Percentiles rank a stretch among this genome's conserved stretches.
These are phyloP conservation scores for Pseudogymnoascus sp. DNA, from an alignment of 2,329 filamentous ascomycete species.

Conservation along the genomic window DNA sequence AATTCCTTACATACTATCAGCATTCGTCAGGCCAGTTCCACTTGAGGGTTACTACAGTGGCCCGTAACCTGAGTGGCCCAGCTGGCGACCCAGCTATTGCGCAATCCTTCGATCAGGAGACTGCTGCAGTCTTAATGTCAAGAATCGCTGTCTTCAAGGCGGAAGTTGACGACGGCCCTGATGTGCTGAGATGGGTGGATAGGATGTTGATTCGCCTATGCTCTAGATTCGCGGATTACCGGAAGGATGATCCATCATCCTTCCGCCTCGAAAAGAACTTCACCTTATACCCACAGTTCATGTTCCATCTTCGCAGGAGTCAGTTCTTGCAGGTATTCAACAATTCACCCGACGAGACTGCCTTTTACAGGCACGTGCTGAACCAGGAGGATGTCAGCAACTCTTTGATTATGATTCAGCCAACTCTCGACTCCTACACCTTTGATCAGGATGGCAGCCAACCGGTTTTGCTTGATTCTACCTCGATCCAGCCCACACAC, in stretches of 20 bases:
- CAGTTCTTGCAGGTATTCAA: slow-evolving; percentile 99
- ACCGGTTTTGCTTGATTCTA: slow-evolving; percentile 91
- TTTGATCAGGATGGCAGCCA: slow-evolving; percentile 90
- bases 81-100: slow-evolving; percentile 91
- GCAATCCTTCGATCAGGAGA: slow-evolving; percentile 97
- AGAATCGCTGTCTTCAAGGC: slow-evolving; percentile 98
- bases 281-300: slow-evolving; percentile 96
- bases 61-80: slow-evolving; percentile 83
- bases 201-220: slow-evolving; percentile 96
- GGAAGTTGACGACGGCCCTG: slow-evolving; percentile 96
- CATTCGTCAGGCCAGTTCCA: slow-evolving; percentile 96
- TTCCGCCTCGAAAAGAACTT: slow-evolving; percentile 99
- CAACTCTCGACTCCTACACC: slow-evolving; percentile 92
- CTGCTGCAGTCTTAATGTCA: slow-evolving; percentile 96
- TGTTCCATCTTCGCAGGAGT: slow-evolving; percentile 96
- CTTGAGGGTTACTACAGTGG: slow-evolving; percentile 88
- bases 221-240: slow-evolving; percentile 93
- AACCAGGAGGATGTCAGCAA: slow-evolving; percentile 97
- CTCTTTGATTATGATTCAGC: slow-evolving; percentile 97
- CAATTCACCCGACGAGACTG: slow-evolving; percentile 97
- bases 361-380: slow-evolving; percentile 95
- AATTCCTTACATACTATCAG: slow-evolving; percentile 98
- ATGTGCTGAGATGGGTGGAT: slow-evolving; percentile 96
- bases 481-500: slow-evolving; percentile 89
- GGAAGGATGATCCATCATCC: slow-evolving; percentile 95